Evolutionary conservation across 202 grass and related monocot species (phyloP), one percentile per base, ranked within the genome.

Genomic region (Saccharum hybrid): DNA sequence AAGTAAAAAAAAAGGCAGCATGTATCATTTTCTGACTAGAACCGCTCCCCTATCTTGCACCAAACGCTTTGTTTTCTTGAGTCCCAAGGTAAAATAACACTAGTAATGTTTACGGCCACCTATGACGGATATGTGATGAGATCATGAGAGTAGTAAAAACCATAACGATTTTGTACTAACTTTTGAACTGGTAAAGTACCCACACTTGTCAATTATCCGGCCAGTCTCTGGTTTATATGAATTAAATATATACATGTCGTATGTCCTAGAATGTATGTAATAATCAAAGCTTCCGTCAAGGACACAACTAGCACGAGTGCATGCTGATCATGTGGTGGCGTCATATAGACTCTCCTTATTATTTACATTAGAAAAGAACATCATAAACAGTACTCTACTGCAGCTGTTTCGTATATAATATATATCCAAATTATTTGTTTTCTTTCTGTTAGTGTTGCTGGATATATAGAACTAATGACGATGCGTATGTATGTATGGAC

Each of bases 91-190:
- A 33, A 33, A 34, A 26, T 34, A 34, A 34, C 33, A 34, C 42
- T 45, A n/a, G 65, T n/a, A 26, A 30, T 13, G 42, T 19, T 1
- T 66, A 31, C n/a, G n/a, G n/a, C 12, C 15, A 12, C n/a, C 16
- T 26, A 43, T 46, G 43, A 46, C 43, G 16, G 0, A 52, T 52
- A 19, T 52, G 49, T 52, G 49, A 52, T 10, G 38, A 39, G 38
- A 39, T 31, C 49, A 33, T 72, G n/a, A 51, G 52, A 12, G 68
- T 79, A 6, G 19, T 60, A 49, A 71, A 77, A 86, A 59, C 11
- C 39, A 41, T 26, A 7, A 36, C 61, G 49, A 61, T 68, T 42
- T 22, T 52, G 65, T 71, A 40, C 39, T 34, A 14, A 66, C 15
- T 8, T 59, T 59, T 61, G 21, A 57, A 21, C 54, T 57, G 54